Evolutionary conservation across 1,139 yeast species (phyloP).

Genomic region (Hyphopichia burtonii): DNA sequence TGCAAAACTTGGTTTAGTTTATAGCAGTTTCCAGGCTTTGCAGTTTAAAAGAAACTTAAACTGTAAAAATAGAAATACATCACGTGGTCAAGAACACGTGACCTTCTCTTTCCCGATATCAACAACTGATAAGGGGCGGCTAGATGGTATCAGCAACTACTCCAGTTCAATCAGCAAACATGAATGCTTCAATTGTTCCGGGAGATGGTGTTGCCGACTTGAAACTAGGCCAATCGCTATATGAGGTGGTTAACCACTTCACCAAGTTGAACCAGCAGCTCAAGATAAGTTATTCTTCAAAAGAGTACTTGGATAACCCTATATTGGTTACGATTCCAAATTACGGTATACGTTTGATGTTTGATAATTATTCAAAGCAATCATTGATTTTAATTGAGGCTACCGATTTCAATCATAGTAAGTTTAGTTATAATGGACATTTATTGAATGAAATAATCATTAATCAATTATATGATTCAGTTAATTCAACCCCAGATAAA

Average conservation of each 20-base stretch:
- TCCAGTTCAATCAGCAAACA: background rate
- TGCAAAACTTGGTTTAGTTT: no score
- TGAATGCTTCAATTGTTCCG: conserved; percentile 15
- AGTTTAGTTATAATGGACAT: conserved; percentile 33
- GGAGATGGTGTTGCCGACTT: conserved; percentile 34
- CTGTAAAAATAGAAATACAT: no score
- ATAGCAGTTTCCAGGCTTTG: no score
- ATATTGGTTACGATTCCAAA: conserved; percentile 28
- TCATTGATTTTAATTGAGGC: conserved; percentile 47
- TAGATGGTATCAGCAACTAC: background rate
- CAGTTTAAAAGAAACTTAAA: no score
- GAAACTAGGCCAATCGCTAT: conserved; percentile 28
- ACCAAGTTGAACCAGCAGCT: conserved; percentile 24
- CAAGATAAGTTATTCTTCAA: conserved; percentile 26
- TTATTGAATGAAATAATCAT: conserved; percentile 24
- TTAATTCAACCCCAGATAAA: background rate
- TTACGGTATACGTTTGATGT: conserved; percentile 38
- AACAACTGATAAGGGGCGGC: background rate
- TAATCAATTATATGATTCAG: background rate
- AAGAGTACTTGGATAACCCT: conserved; percentile 29
- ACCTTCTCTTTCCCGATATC: no score
- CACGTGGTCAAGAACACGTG: no score
- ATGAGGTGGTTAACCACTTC: conserved; percentile 22
- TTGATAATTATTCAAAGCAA: conserved; percentile 41
- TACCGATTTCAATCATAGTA: conserved; percentile 23